A percentile compares a stretch with the other conserved stretches of the same genome.
Evolutionary conservation across 495 filamentous ascomycete genomes (phyloP).

Genomic region (Annulohypoxylon nitens): DNA sequence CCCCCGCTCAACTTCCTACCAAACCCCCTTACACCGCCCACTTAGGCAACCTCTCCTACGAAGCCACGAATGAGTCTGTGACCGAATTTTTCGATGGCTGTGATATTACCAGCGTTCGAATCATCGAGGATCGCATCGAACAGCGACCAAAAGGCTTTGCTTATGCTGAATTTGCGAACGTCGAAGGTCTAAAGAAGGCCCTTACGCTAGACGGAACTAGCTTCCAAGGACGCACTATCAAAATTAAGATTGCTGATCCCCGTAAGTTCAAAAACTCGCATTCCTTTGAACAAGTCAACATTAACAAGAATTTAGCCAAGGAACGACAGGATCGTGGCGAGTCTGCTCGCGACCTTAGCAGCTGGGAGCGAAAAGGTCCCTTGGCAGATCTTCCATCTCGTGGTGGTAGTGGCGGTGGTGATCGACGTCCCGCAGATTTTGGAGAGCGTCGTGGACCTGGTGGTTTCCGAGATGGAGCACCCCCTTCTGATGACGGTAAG

Average conservation of each 20-base stretch:
- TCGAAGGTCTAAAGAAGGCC: slow-evolving; percentile 92
- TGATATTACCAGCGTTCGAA: slow-evolving; percentile 86
- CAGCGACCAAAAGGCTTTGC: slow-evolving; percentile 96
- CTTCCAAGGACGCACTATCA: slow-evolving; percentile 88
- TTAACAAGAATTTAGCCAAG: slow-evolving; percentile 72
- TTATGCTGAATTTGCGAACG: slow-evolving; percentile 91
- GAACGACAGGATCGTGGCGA: slow-evolving; percentile 65
- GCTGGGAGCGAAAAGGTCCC: slow-evolving; percentile 93
- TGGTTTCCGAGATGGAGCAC: slow-evolving; percentile 54
- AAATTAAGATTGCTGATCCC: slow-evolving; percentile 73
- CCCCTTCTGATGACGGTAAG: slow-evolving; percentile 76
- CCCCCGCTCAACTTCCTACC: slow-evolving; percentile 84
- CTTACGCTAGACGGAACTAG: slow-evolving; percentile 81
- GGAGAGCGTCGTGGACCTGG: slow-evolving; percentile 56
- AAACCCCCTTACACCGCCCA: slow-evolving; percentile 96
- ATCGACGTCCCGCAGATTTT: slow-evolving; percentile 62
- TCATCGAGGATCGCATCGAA: slow-evolving; percentile 94
- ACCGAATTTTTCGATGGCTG: slow-evolving; percentile 87
- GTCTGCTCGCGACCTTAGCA: slow-evolving; percentile 72
- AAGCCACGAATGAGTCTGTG: slow-evolving; percentile 84
- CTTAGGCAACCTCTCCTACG: slow-evolving; percentile 95
- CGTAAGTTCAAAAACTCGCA: slow-evolving; percentile 48
- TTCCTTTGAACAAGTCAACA: slow-evolving; percentile 1
- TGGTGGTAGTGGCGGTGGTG: slow-evolving; percentile 57
- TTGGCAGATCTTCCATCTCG: slow-evolving; percentile 77